A percentile compares a stretch with the other conserved stretches of the same genome.
These are phyloP conservation scores for Candolleomyces aberdarensis DNA, from an alignment of 768 basidiomycete species.

Conservation along the genomic window DNA sequence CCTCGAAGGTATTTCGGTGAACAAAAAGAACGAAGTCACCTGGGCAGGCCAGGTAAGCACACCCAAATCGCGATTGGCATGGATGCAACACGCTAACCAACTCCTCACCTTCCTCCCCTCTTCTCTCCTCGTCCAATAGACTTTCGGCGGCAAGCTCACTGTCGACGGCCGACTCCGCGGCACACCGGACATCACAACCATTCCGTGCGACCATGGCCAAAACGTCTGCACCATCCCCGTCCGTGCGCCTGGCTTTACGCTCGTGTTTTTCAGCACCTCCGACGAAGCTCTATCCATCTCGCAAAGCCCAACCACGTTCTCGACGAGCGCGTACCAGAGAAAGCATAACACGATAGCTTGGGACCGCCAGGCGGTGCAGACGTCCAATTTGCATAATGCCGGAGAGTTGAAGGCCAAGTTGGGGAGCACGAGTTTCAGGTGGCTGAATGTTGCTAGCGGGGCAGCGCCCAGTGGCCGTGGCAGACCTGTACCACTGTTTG, in stretches of 20 bases:
- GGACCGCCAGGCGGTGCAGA: conserved; percentile 51
- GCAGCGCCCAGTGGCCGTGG: no score
- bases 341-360: conserved; percentile 50
- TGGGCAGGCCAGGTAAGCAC: conserved; percentile 70
- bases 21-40: conserved; percentile 61
- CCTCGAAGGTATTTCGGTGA: conserved; percentile 51
- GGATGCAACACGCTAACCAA: no score
- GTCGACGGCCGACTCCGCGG: conserved; percentile 70
- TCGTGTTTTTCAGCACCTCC: conserved; percentile 48
- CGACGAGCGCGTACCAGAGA: conserved; percentile 38
- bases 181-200: conserved; percentile 47
- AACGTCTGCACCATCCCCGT: conserved; percentile 60
- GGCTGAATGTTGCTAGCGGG: no score
- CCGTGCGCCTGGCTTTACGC: conserved; percentile 68
- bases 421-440: conserved; percentile 14
- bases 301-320: conserved; percentile 40
- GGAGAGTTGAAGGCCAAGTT: conserved; percentile 30
- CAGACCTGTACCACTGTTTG: no score
- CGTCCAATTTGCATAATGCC: conserved; percentile 53
- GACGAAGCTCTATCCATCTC: conserved; percentile 16
- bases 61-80: no score
- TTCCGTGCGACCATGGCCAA: conserved; percentile 52
- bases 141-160: conserved; percentile 56
- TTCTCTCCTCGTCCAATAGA: no score
- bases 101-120: conserved; percentile 39